These are phyloP conservation scores for Aspergillus bombycis DNA, from an alignment of 2,329 filamentous ascomycete species.

Conservation along the genomic window DNA sequence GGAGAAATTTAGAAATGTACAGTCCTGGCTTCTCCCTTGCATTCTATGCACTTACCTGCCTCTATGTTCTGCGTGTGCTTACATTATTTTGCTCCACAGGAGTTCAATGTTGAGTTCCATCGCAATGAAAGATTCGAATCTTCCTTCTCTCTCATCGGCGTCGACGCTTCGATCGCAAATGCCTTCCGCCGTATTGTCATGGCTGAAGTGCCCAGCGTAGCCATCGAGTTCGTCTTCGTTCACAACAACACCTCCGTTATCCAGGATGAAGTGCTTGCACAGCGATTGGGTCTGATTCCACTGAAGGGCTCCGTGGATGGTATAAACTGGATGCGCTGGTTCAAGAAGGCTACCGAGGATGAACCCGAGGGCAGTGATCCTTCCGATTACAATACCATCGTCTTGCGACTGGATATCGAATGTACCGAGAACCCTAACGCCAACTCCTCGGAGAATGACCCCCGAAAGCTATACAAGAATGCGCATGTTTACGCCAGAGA, in stretches of 20 bases:
- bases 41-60: neutral
- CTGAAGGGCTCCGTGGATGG: conserved; percentile 78
- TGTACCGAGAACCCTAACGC: conserved; percentile 81
- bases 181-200: conserved; percentile 96
- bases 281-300: conserved; percentile 86
- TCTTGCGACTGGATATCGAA: conserved; percentile 73
- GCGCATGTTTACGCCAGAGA: conserved; percentile 80
- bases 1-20: conserved; percentile 67
- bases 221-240: conserved; percentile 91
- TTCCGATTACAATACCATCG: conserved; percentile 84
- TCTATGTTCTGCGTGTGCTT: neutral
- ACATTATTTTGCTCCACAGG: conserved; percentile 41
- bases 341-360: conserved; percentile 70
- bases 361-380: conserved; percentile 58
- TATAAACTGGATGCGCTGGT: conserved; percentile 81
- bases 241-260: conserved; percentile 97
- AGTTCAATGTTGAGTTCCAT: conserved; percentile 79
- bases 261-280: conserved; percentile 93
- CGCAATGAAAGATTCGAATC: conserved; percentile 75
- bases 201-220: conserved; percentile 89
- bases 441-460: conserved; percentile 73
- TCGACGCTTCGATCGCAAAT: conserved; percentile 93
- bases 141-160: conserved; percentile 86
- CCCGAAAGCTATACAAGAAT: conserved; percentile 80
- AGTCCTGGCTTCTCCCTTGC: conserved; percentile 11